Evolutionary conservation across 1,284 basidiomycete species (phyloP), one percentile per base, ranked within the genome.

Genomic region (Tremellales sp.): DNA sequence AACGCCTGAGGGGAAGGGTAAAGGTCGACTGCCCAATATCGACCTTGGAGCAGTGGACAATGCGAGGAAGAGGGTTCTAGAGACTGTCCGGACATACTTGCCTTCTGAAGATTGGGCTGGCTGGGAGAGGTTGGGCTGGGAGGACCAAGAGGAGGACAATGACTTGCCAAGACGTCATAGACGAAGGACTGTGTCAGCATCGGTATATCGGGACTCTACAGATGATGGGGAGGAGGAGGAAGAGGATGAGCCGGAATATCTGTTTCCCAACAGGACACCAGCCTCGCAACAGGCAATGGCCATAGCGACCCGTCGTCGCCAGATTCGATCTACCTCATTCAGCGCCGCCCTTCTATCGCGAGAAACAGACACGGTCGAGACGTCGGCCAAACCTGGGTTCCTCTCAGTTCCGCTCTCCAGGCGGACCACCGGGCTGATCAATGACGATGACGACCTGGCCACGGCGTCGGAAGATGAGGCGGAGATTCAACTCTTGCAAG

Each of bases 211-310:
- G 8, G 45, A 45, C n/a, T 15, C 23, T 4, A 3, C 5, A 10
- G 13, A 25, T 36, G 42, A 52, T 26, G 48, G 19, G 19, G 53
- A 56, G 7, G 60, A 54, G 21, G 61, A 61, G 45, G 56, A 64
- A 29, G 56, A 61, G 39, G 60, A 74, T 59, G 64, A 71, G 58
- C 64, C 75, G 52, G 69, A 79, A 56, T 61, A 79, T 57, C 21
- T 76, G 51, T 68, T 78, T 69, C 70, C 76, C 48, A 69, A 77
- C 66, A 52, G 72, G 51, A 62, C 78, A 51, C 57, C 79, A 59
- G 59, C 69, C 44, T 57, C 73, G 48, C 61, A 64, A 1, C 51
- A 60, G 48, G 65, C 64, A 22, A 45, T 58, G 24, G 49, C 49
- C 12, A 43, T 61, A 4, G 58, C 60, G 2, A 53, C 42, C 19